Conservation (phyloP, 495 filamentous ascomycete genomes). For the Letharia lupina region DNA sequence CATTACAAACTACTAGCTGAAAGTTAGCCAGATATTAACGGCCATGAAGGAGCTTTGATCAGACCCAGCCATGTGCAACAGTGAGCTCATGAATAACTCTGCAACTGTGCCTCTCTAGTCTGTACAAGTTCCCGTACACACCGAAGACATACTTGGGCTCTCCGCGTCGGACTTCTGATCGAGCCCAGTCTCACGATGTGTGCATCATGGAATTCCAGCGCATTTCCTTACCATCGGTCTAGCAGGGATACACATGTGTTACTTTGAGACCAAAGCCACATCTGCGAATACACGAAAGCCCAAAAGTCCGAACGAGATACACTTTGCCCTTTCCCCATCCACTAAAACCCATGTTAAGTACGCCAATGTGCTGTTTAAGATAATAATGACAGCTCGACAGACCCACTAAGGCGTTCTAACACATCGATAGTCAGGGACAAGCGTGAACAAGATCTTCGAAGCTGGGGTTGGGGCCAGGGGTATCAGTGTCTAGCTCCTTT, state of each 20-base stretch:
- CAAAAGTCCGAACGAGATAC: neutral
- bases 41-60: neutral
- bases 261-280: neutral
- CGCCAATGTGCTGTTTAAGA: neutral
- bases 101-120: too few relatives aligned
- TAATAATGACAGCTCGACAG: neutral
- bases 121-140: neutral
- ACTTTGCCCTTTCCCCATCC: neutral
- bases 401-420: neutral
- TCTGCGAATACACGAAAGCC: neutral
- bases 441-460: neutral
- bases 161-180: neutral
- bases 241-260: neutral
- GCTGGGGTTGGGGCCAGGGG: neutral
- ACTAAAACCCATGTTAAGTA: neutral
- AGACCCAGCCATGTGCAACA: neutral
- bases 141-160: too few relatives aligned
- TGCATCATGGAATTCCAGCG: too few relatives aligned
- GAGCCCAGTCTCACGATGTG: neutral
- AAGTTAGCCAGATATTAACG: neutral
- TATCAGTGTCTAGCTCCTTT: neutral
- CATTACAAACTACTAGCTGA: neutral
- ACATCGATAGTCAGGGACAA: neutral
- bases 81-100: neutral
- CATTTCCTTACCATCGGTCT: too few relatives aligned